Conservation (phyloP, 225 moss, liverwort and hornwort genomes). For the Thuidium tamariscinum region DNA sequence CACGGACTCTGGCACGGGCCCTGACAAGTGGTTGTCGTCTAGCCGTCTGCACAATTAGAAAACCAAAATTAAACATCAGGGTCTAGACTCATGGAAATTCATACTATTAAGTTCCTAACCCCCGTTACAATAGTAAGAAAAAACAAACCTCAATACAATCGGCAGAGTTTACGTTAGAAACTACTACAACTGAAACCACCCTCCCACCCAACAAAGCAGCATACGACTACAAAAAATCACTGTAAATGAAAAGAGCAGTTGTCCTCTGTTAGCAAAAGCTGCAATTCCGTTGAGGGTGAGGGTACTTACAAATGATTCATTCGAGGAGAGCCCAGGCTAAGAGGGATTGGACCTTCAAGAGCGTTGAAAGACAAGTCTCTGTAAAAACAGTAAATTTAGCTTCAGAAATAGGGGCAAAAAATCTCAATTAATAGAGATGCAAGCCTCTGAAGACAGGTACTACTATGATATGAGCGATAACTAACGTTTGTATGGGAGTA, state of each 20-base stretch:
- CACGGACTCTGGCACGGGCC: conserved; percentile 74
- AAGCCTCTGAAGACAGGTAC: neutral
- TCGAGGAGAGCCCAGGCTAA: conserved; percentile 68
- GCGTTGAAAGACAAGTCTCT: conserved; percentile 79
- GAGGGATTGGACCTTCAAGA: conserved; percentile 66
- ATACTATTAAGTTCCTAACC: neutral
- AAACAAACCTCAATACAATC: neutral
- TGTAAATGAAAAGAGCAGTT: no score
- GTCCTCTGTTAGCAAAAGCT: neutral
- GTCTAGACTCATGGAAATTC: neutral
- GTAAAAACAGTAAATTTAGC: neutral
- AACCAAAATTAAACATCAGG: neutral
- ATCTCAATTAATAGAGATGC: neutral
- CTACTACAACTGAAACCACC: neutral
- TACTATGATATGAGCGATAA: neutral
- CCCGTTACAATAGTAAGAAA: no score
- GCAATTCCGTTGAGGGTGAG: neutral
- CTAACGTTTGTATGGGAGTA: neutral
- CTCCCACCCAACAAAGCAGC: neutral
- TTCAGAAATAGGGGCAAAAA: neutral
- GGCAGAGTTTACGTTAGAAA: neutral
- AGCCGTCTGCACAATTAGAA: conserved; percentile 44
- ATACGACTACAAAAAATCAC: neutral
- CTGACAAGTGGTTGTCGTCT: conserved; percentile 63
- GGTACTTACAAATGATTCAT: conserved; percentile 64